A percentile compares a stretch with the other conserved stretches of the same genome.
Conservation (phyloP, 768 basidiomycete genomes). For the Serendipita sp. region DNA sequence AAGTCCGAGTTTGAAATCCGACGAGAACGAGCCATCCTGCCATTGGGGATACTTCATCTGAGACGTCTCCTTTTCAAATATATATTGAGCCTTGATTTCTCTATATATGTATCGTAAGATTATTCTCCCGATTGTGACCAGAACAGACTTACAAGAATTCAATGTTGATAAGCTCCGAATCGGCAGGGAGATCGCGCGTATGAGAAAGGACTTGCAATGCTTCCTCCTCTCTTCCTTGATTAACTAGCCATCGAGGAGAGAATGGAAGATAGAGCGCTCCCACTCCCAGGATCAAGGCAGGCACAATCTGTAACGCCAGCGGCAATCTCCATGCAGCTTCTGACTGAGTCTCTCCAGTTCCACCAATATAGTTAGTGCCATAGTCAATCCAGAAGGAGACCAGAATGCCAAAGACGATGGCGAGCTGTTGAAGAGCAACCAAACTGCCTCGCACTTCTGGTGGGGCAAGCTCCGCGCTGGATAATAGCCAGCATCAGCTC, state of each 20-base stretch:
- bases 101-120: conserved; percentile 17
- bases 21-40: conserved; percentile 41
- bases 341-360: conserved; percentile 25
- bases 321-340: conserved; percentile 66
- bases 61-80: conserved; percentile 54
- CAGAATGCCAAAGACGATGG: conserved; percentile 70
- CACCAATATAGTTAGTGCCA: conserved; percentile 55
- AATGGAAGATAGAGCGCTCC: conserved; percentile 69
- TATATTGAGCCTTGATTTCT: conserved; percentile 55
- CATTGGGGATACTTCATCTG: conserved; percentile 40
- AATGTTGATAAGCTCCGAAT: conserved; percentile 50
- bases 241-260: conserved; percentile 67
- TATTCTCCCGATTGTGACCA: not conserved
- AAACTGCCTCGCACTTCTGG: conserved; percentile 70
- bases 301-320: conserved; percentile 54
- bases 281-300: conserved; percentile 49
- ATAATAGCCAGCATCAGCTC: not conserved
- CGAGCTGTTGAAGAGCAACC: conserved; percentile 66
- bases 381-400: conserved; percentile 34
- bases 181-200: conserved; percentile 37
- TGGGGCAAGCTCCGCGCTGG: conserved; percentile 42
- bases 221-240: conserved; percentile 60
- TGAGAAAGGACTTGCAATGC: conserved; percentile 44
- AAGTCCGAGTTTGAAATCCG: conserved; percentile 44
- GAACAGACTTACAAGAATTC: conserved; percentile 43